These are phyloP conservation scores for Dovyalis caffra DNA, from an alignment of 345 rosid species.

Conservation along the genomic window DNA sequence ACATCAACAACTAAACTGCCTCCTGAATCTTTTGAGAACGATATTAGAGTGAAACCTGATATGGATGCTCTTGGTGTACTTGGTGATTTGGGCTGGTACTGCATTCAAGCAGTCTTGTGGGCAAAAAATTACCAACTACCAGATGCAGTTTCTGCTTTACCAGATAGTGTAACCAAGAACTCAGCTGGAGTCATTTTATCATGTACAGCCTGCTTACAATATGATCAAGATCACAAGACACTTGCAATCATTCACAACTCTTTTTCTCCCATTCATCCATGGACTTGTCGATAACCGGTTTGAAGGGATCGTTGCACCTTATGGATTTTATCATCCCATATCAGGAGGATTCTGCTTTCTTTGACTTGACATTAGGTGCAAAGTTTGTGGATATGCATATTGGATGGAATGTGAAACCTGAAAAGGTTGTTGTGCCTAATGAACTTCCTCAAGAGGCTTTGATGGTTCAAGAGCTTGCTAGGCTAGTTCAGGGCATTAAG, in stretches of 20 bases:
- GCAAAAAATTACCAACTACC: slow-evolving; percentile 55
- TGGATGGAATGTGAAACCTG: slow-evolving; percentile 67
- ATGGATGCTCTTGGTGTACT: slow-evolving; percentile 62
- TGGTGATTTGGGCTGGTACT: slow-evolving; percentile 69
- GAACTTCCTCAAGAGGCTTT: slow-evolving; percentile 58
- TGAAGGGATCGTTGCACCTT: slow-evolving; percentile 48
- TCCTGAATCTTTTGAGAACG: slow-evolving; percentile 25
- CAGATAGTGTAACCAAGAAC: slow-evolving; percentile 37
- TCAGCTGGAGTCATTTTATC: slow-evolving; percentile 55
- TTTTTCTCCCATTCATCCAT: slow-evolving; percentile 43
- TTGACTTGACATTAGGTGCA: slow-evolving; percentile 44
- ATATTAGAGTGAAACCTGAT: slow-evolving; percentile 45
- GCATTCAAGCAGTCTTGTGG: slow-evolving; percentile 65
- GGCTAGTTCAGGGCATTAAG: slow-evolving; percentile 39
- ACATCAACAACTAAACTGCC: slow-evolving; percentile 37
- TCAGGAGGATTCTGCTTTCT: slow-evolving; percentile 49
- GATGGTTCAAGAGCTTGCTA: slow-evolving; percentile 53
- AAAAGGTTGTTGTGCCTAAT: slow-evolving; percentile 33
- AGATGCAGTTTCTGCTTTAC: slow-evolving; percentile 45
- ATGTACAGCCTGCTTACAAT: slow-evolving; percentile 59
- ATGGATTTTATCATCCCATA: slow-evolving; percentile 56
- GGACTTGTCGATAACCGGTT: slow-evolving; percentile 47
- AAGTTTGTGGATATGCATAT: slow-evolving; percentile 51
- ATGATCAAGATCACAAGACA: slow-evolving; percentile 24
- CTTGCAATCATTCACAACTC: slow-evolving; percentile 58